Evolutionary conservation across 768 basidiomycete species (phyloP), one percentile per base, ranked within the genome.

Genomic region (Amanita fuliginea): DNA sequence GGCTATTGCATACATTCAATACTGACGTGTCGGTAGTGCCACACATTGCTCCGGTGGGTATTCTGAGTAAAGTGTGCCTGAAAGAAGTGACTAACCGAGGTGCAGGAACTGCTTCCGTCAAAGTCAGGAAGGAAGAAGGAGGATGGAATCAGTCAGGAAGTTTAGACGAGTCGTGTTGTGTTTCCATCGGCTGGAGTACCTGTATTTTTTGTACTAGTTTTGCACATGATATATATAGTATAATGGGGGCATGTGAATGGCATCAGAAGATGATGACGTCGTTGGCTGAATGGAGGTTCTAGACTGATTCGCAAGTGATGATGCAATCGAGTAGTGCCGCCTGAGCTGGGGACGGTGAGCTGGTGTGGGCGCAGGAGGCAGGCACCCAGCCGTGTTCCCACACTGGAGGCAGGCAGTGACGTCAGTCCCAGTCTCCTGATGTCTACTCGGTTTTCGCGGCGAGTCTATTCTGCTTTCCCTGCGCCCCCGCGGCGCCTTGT

Each of bases 11-110:
- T 18, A 13, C 3, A 6, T 41, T 7, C 6, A 13, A 30, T 19
- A 7, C 16, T 48, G 16, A 48, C 19, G 19, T 19, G 7, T 14
- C 16, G 19, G 3, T 16, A 48, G 47, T 84, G 16, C 86, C 86
- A 16, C 72, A 76, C 63, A 86, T 86, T 64, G 76, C 80, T 51
- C 68, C 69, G 9, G 63, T 67, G 24, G n/a, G 62, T 22, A 26
- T 19, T 35, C 9, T 19, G 30, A 5, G 1, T 32, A 34, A 24
- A 19, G 28, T 2, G 40, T n/a, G 3, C 13, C 4, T 35, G 16
- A 22, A 32, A 5, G 30, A 28, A n/a, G 30, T 41, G 10, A 39
- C 37, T 44, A 46, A 37, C 44, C 13, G 9, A 9, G 13, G 18
- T 49, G 24, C 24, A 63, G 54, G 62, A 73, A 70, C 63, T 73